Conservation (phyloP, 129 eudicot genomes). For the Chrysanthemum lavandulifolium region DNA sequence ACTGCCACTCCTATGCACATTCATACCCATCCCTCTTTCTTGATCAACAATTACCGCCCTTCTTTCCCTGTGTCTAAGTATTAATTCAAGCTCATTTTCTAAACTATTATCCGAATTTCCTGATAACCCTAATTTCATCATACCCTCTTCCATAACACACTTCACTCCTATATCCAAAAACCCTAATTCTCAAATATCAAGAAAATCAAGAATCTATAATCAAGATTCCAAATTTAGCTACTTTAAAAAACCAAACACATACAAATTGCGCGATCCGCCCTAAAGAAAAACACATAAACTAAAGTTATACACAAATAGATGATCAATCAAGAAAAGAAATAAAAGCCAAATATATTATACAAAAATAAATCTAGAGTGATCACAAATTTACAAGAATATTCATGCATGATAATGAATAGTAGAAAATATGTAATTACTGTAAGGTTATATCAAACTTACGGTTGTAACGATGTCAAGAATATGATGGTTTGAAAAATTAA, state of each 20-base stretch:
- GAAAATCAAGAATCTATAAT: not conserved
- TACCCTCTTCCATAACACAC: conserved; percentile 29
- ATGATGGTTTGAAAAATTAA: not conserved
- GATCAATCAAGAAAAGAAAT: too few species aligned
- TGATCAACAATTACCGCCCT: conserved; percentile 38
- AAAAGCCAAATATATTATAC: too few species aligned
- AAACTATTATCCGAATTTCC: conserved; percentile 43
- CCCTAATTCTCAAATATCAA: conserved; percentile 25
- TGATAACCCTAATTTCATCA: conserved; percentile 36
- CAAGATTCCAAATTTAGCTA: not conserved
- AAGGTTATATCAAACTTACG: not conserved
- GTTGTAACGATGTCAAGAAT: not conserved
- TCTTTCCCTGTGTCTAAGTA: conserved; percentile 46
- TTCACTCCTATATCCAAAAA: conserved; percentile 25
- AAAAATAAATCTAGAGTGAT: too few species aligned
- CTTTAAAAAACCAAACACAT: too few species aligned
- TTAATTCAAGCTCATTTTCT: conserved; percentile 56
- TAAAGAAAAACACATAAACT: too few species aligned
- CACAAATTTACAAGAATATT: too few species aligned
- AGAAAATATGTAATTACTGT: not conserved
- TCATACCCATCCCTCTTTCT: conserved; percentile 49
- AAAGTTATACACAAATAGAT: too few species aligned
- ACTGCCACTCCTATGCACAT: conserved; percentile 75
- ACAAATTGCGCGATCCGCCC: too few species aligned
- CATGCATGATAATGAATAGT: not conserved